A percentile compares a stretch with the other conserved stretches of the same genome.
Evolutionary conservation across 176 grass and related monocot genomes (phyloP).

Genomic region (Avena sativa): DNA sequence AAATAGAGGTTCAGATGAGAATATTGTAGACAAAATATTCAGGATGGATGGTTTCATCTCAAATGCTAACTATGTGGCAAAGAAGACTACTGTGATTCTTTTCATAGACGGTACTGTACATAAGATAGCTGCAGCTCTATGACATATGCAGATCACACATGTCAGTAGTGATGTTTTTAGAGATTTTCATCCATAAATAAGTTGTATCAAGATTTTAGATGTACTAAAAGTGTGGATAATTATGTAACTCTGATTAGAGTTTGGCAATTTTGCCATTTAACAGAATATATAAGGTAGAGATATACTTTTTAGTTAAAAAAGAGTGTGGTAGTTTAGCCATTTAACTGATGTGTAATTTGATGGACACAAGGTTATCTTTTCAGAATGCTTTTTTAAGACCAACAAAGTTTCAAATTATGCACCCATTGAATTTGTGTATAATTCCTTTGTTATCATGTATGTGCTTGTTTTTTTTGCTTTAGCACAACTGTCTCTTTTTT

Average conservation of each 20-base stretch:
- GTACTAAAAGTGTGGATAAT: constrained; percentile 11
- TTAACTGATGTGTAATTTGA: not conserved
- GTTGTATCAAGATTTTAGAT: constrained; percentile 7
- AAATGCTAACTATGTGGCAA: constrained; percentile 73
- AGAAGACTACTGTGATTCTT: constrained; percentile 94
- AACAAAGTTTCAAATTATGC: constrained; percentile 14
- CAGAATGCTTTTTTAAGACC: not conserved
- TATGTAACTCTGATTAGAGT: not conserved
- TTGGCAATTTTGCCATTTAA: not conserved
- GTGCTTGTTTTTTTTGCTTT: constrained; percentile 27
- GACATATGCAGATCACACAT: not conserved
- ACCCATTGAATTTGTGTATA: not conserved
- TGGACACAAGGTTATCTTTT: not conserved
- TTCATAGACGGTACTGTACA: constrained; percentile 81
- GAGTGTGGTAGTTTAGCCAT: constrained; percentile 14
- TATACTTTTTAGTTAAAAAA: not conserved
- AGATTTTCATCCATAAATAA: constrained; percentile 12
- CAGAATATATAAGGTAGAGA: not conserved
- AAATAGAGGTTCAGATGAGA: constrained; percentile 78
- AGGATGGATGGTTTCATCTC: constrained; percentile 92
- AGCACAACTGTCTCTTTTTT: constrained; percentile 35
- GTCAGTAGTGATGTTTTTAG: not conserved
- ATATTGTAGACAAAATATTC: constrained; percentile 63
- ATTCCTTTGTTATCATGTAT: constrained; percentile 25
- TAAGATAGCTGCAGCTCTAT: constrained; percentile 1